Percentiles rank a stretch among this genome's conserved stretches.
Evolutionary conservation across 768 basidiomycete genomes (phyloP).

Genomic region (Stropharia rugosoannulata): DNA sequence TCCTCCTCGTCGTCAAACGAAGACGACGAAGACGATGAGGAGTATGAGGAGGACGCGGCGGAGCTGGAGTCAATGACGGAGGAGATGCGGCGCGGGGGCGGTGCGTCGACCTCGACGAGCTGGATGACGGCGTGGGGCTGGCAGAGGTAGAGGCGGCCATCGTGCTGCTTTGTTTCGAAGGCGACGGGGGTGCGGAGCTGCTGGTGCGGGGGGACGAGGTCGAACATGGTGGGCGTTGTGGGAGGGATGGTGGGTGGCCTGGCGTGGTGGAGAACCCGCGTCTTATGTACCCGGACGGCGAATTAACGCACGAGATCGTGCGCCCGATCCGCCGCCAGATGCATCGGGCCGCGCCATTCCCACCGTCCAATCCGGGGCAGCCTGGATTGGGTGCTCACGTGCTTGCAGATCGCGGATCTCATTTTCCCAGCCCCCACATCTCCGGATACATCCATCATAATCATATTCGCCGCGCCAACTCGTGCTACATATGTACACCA

Average conservation of each 20-base stretch:
- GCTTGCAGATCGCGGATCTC: slow-evolving; percentile 16
- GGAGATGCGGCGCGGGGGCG: slow-evolving; percentile 46
- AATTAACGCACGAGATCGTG: slow-evolving; percentile 1
- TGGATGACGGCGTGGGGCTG: slow-evolving; percentile 68
- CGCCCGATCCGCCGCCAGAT: background rate
- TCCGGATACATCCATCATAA: background rate
- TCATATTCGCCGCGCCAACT: background rate
- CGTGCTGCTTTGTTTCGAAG: slow-evolving; percentile 30
- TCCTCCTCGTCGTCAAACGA: slow-evolving; percentile 30
- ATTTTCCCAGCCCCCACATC: slow-evolving; percentile 13
- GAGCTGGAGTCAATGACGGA: slow-evolving; percentile 35
- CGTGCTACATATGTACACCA: background rate
- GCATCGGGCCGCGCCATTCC: background rate
- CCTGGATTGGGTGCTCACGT: background rate
- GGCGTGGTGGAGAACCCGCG: slow-evolving; percentile 17
- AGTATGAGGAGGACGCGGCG: slow-evolving; percentile 38
- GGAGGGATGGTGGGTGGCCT: slow-evolving; percentile 15
- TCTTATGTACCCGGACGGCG: slow-evolving; percentile 3
- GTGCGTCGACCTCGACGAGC: slow-evolving; percentile 67
- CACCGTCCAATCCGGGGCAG: background rate
- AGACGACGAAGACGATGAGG: slow-evolving; percentile 36
- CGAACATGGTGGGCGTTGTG: slow-evolving; percentile 17
- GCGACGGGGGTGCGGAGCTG: slow-evolving; percentile 19
- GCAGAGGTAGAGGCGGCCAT: slow-evolving; percentile 43
- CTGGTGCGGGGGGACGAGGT: slow-evolving; percentile 17